Conservation (phyloP, 306 rosid species). For the Pueraria montana region DNA sequence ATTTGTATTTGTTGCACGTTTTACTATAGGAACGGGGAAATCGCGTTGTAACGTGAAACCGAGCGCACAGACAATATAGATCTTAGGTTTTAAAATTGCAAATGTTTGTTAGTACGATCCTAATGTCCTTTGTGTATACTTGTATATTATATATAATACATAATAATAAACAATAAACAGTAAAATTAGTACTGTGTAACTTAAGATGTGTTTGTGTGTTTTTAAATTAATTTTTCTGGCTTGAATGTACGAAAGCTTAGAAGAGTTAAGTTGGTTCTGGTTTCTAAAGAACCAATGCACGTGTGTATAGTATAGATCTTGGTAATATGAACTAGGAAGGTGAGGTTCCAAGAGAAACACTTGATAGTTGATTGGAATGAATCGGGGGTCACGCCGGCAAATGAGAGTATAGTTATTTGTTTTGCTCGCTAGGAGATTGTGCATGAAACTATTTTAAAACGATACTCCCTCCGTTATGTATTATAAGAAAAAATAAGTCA, state of each 20-base stretch:
- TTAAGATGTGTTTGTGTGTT: neutral
- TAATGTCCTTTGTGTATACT: neutral
- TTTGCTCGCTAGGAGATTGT: too few relatives aligned
- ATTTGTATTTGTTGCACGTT: constrained; percentile 11
- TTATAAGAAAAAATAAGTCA: too few relatives aligned
- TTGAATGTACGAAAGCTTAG: neutral
- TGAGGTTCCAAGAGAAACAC: too few relatives aligned
- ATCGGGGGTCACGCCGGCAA: too few relatives aligned
- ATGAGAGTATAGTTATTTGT: too few relatives aligned
- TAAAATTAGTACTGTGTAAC: neutral
- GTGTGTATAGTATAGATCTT: too few relatives aligned
- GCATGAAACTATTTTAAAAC: too few relatives aligned
- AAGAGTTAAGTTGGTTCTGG: too few relatives aligned
- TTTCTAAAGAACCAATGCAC: too few relatives aligned
- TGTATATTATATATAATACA: neutral
- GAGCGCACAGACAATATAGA: constrained; percentile 36
- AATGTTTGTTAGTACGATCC: neutral
- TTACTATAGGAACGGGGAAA: constrained; percentile 29
- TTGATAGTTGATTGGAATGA: too few relatives aligned
- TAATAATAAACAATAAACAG: neutral
- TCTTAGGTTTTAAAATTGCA: constrained; percentile 30
- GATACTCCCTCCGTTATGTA: too few relatives aligned
- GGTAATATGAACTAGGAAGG: neutral
- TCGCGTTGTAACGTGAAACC: constrained; percentile 54
- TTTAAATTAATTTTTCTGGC: neutral